Conservation (phyloP, 2,329 filamentous ascomycete genomes). For the Pseudogymnoascus verrucosus region DNA sequence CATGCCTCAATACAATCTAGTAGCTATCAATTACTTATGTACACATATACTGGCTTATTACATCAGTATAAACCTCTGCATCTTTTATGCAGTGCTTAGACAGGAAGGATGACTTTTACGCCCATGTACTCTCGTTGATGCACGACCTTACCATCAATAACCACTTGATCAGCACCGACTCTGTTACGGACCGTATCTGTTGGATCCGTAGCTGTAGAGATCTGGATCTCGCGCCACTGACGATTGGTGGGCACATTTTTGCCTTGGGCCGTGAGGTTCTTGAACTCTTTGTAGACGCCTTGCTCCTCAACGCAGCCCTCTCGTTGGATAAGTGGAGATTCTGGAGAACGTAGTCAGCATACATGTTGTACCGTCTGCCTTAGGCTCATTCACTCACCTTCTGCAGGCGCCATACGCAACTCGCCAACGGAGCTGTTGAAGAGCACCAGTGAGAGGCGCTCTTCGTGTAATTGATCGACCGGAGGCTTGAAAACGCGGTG, state of each 20-base stretch:
- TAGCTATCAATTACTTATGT: background rate
- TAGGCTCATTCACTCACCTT: slow-evolving; percentile 9
- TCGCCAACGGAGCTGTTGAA: slow-evolving; percentile 40
- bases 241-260: slow-evolving; percentile 37
- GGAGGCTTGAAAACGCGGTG: slow-evolving; percentile 37
- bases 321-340: slow-evolving; percentile 32
- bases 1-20: background rate
- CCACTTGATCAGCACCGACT: slow-evolving; percentile 34
- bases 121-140: slow-evolving; percentile 40
- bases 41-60: background rate
- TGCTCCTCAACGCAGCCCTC: slow-evolving; percentile 37
- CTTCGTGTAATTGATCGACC: slow-evolving; percentile 31
- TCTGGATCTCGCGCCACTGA: slow-evolving; percentile 42
- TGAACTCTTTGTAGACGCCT: slow-evolving; percentile 39
- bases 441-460: slow-evolving; percentile 35
- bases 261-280: slow-evolving; percentile 32
- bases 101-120: slow-evolving; percentile 37
- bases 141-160: slow-evolving; percentile 38
- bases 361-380: background rate
- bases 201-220: slow-evolving; percentile 35
- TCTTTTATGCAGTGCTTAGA: slow-evolving; percentile 22
- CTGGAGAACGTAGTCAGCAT: slow-evolving; percentile 13
- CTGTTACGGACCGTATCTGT: slow-evolving; percentile 35
- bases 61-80: background rate
- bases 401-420: slow-evolving; percentile 36